Percentiles rank a stretch among this genome's conserved stretches.
Conservation (phyloP, 2,329 filamentous ascomycete genomes). For the Penicillium polonicum region DNA sequence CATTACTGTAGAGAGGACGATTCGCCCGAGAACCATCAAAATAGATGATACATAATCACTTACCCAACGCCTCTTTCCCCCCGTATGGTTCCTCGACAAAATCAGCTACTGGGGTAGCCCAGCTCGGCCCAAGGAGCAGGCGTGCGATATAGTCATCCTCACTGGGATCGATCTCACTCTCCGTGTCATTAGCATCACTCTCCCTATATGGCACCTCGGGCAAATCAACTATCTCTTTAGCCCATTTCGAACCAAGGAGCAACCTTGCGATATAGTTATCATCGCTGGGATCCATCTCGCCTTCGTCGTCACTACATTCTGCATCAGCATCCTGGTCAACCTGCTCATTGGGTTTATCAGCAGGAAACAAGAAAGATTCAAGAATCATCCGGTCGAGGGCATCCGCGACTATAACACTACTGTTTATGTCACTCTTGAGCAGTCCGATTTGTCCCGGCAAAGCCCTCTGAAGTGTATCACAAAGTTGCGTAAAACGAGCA, state of each 20-base stretch:
- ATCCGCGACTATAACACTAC: not conserved
- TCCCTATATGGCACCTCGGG: not conserved
- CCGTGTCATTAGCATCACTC: not conserved
- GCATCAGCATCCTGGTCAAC: not conserved
- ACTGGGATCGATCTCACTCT: not conserved
- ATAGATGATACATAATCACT: not conserved
- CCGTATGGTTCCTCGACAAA: not conserved
- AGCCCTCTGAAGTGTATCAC: not conserved
- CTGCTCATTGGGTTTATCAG: too few relatives aligned
- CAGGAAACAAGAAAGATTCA: not conserved
- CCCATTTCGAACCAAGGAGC: not conserved
- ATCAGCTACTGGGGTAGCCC: not conserved
- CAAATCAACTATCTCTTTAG: not conserved
- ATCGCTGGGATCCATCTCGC: not conserved
- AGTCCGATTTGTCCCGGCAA: not conserved
- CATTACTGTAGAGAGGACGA: not conserved
- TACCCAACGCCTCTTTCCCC: not conserved
- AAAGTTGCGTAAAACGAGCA: not conserved
- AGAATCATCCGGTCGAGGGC: not conserved
- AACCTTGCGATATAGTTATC: not conserved
- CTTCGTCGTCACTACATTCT: not conserved
- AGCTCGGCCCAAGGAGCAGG: not conserved
- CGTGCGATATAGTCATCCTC: conserved; percentile 2
- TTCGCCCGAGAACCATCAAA: not conserved
- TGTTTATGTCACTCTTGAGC: not conserved